A percentile compares a stretch with the other conserved stretches of the same genome.
Evolutionary conservation across 2,329 filamentous ascomycete genomes (phyloP).

Genomic region (Fusarium sp.): DNA sequence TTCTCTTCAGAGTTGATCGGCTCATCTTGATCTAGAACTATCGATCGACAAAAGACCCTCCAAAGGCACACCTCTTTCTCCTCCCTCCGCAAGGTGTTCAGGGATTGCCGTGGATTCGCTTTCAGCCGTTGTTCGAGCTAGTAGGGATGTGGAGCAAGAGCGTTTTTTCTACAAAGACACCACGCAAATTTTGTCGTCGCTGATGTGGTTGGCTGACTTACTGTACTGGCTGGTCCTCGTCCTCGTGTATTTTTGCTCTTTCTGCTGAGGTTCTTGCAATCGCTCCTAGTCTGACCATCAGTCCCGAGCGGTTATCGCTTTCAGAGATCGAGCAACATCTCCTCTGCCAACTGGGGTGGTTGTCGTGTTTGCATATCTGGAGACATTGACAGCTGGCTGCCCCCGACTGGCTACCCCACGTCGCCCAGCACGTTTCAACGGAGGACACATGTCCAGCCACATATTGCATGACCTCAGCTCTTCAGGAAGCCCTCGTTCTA

Average conservation of each 20-base stretch:
- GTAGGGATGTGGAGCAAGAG: conserved; percentile 34
- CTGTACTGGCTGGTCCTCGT: conserved; percentile 5
- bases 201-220: conserved; percentile 11
- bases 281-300: conserved; percentile 33
- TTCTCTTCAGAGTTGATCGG: background rate
- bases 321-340: conserved; percentile 31
- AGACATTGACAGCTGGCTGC: conserved; percentile 46
- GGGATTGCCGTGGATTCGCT: conserved; percentile 20
- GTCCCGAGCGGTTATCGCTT: conserved; percentile 24
- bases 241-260: conserved; percentile 16
- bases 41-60: conserved; percentile 18
- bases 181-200: conserved; percentile 25
- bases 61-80: conserved; percentile 1
- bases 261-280: conserved; percentile 20
- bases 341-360: conserved; percentile 29
- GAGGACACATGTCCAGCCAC: conserved; percentile 52
- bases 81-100: conserved; percentile 6
- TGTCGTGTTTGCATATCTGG: conserved; percentile 34
- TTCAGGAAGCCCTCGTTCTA: conserved; percentile 32
- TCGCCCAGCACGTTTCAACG: conserved; percentile 49
- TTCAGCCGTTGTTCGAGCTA: conserved; percentile 32
- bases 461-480: conserved; percentile 39
- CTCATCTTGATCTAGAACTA: background rate
- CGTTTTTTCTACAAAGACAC: conserved; percentile 30
- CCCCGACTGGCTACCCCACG: conserved; percentile 45